These are phyloP conservation scores for Paramecium biaurelia DNA, from an alignment of 73 alveolate species.

Conservation along the genomic window DNA sequence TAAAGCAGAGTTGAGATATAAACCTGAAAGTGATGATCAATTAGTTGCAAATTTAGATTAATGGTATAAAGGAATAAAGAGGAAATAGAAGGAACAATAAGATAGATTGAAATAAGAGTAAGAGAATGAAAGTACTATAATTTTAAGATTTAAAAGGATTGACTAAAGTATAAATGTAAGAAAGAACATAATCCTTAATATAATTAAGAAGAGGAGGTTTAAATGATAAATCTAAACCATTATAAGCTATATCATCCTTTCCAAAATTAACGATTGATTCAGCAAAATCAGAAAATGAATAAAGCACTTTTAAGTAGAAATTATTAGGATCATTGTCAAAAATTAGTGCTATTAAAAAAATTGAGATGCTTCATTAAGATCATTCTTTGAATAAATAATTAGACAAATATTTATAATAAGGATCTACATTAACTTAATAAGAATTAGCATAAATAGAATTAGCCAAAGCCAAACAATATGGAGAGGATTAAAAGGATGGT, in stretches of 20 bases:
- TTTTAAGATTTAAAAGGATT: not conserved
- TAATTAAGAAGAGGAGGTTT: not conserved
- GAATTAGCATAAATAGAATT: not conserved
- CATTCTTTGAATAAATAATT: not conserved
- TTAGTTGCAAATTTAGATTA: not conserved
- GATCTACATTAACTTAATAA: not conserved
- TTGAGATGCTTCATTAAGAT: not conserved
- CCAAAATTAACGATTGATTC: not conserved
- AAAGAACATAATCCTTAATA: not conserved
- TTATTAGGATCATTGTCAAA: not conserved
- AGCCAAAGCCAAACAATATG: not conserved
- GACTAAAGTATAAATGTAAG: not conserved
- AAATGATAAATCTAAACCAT: not conserved
- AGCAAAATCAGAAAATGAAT: not conserved
- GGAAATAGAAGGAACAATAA: not conserved
- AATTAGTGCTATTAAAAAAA: not conserved
- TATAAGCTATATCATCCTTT: not conserved
- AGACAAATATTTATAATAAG: conserved; percentile 34
- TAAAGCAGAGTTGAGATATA: not conserved
- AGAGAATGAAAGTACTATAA: conserved; percentile 4
- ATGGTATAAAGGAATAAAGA: conserved; percentile 28
- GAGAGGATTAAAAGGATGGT: not conserved
- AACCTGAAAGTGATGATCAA: conserved; percentile 38
- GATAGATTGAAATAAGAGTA: not conserved
- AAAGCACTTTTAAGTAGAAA: not conserved